Evolutionary conservation across 768 basidiomycete genomes (phyloP), one percentile per base, ranked within the genome.

Genomic region (Leccinum disarticulatum): DNA sequence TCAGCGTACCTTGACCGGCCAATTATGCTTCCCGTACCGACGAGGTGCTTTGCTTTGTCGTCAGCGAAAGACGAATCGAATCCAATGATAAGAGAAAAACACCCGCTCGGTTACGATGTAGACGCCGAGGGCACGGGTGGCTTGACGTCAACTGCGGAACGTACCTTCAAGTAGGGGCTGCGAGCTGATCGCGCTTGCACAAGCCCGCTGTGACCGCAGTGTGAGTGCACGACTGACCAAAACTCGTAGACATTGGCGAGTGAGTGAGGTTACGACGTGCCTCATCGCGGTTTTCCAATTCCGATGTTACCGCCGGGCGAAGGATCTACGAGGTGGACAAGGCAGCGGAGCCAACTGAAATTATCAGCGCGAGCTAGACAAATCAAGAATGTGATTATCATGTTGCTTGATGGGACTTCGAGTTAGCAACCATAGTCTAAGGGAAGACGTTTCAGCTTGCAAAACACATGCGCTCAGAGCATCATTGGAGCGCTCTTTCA

Each of bases 251-350:
- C n/a, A 36, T n/a, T 17, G 19, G 36, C 14, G 6, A 28, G 15
- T 17, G 35, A 27, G n/a, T 38, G 50, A 10, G 25, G 17, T 38
- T 8, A 22, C 22, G 22, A 22, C 6, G 52, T 25, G 19, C 47
- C 41, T n/a, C 41, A n/a, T 9, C 9, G 50, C 10, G 25, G 14
- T 22, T 9, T 3, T 6, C 43, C 43, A 19, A 46, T 46, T 19
- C 5, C 11, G 19, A 19, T 46, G 19, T 19, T 43, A 19, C n/a
- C 19, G 43, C 19, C 43, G 53, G 63, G 47, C 17, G 27, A 43
- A 36, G 4, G 36, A 47, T 49, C 41, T 33, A 52, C n/a, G 22
- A 33, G 25, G 43, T 35, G 59, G 66, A 58, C 27, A 61, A 54
- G 52, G 35, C 62, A 4, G n/a, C 13, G 58, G 56, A 66, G 15